Conservation (phyloP, 371 early-diverging fungal genomes). For the Catenaria anguillulae region DNA sequence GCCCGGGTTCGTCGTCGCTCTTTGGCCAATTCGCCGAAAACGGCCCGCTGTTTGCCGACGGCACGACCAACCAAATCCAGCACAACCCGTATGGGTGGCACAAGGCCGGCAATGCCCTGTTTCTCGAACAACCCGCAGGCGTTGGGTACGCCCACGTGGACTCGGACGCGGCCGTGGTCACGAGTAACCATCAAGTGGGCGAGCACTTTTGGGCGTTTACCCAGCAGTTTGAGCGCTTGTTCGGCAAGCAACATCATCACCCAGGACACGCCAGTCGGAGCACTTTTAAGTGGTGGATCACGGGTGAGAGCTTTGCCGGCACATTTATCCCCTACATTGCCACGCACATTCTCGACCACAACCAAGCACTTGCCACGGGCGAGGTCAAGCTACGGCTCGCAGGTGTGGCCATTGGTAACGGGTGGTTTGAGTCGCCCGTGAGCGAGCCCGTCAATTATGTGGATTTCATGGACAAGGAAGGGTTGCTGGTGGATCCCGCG, state of each 20-base stretch:
- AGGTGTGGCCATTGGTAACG: constrained; percentile 21
- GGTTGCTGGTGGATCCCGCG: background rate
- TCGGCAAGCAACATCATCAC: background rate
- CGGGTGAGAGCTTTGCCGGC: too few relatives aligned
- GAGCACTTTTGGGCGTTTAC: background rate
- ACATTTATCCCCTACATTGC: background rate
- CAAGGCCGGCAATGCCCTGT: background rate
- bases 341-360: background rate
- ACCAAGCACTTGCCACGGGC: background rate
- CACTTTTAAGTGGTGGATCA: too few relatives aligned
- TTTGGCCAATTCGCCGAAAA: constrained; percentile 2
- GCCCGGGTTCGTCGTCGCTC: background rate
- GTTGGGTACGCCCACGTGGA: background rate
- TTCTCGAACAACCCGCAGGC: constrained; percentile 1
- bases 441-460: constrained; percentile 10
- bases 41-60: background rate
- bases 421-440: constrained; percentile 10
- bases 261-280: background rate
- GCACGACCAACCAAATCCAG: background rate
- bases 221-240: background rate
- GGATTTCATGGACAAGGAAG: background rate
- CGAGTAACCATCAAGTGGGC: background rate
- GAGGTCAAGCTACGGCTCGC: constrained; percentile 10
- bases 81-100: constrained; percentile 2
- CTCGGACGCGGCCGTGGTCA: background rate